A percentile compares a stretch with the other conserved stretches of the same genome.
Evolutionary conservation across 108 stramenopile genomes (phyloP).

Genomic region (Cylindrotheca closterium): DNA sequence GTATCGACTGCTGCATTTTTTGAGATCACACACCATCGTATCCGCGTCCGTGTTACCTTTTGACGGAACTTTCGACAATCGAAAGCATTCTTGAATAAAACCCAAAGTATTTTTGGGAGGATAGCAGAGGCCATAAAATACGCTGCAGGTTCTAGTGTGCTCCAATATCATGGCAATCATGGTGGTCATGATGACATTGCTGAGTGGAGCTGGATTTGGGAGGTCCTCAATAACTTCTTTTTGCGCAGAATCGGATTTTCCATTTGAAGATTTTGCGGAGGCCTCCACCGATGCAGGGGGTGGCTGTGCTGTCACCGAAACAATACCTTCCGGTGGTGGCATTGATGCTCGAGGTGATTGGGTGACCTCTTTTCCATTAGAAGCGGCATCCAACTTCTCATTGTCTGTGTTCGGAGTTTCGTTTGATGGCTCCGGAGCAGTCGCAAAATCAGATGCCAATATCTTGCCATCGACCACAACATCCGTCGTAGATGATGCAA

Average conservation of each 20-base stretch:
- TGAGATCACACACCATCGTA: constrained; percentile 69
- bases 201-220: background rate
- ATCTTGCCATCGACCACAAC: background rate
- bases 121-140: constrained; percentile 70
- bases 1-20: constrained; percentile 66
- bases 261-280: background rate
- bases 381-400: background rate
- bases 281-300: background rate
- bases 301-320: background rate
- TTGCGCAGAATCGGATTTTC: background rate
- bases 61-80: constrained; percentile 31
- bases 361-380: background rate
- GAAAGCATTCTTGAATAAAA: constrained; percentile 49
- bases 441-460: background rate
- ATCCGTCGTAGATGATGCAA: background rate
- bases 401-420: background rate
- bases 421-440: background rate
- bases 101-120: constrained; percentile 22
- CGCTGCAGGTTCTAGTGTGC: constrained; percentile 55
- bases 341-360: background rate
- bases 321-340: background rate
- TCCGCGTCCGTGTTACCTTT: background rate
- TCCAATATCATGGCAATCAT: constrained; percentile 58
- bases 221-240: background rate
- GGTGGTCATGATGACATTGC: constrained; percentile 18